phyloP scores from a whole-genome alignment of 495 filamentous ascomycete genomes.

The Penicillium pulvis region DNA sequence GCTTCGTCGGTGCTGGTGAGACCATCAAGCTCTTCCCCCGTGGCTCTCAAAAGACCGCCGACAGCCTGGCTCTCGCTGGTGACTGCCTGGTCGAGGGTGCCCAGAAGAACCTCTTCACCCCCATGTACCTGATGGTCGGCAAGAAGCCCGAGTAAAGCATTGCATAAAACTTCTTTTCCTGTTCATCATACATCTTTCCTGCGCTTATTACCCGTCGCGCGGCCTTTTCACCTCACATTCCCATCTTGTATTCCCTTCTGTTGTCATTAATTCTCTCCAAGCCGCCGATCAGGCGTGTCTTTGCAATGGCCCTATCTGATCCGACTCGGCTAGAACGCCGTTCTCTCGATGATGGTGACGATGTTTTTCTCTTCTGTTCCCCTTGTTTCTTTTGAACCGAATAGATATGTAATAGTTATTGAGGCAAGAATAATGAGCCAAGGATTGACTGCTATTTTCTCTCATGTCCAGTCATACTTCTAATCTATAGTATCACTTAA shows the following conservation, averaged over 20 bases:
- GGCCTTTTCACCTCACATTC: constrained; percentile 12
- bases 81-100: constrained; percentile 90
- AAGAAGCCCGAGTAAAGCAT: constrained; percentile 70
- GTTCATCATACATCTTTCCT: not conserved
- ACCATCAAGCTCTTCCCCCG: constrained; percentile 70
- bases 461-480: not conserved
- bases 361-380: constrained; percentile 22
- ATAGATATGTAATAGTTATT: constrained; percentile 38
- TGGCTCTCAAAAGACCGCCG: constrained; percentile 94
- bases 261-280: constrained; percentile 15
- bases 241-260: constrained; percentile 10
- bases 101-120: constrained; percentile 92
- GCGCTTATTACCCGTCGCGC: constrained; percentile 3
- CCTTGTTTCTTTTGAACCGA: constrained; percentile 22
- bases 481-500: not conserved
- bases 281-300: constrained; percentile 4
- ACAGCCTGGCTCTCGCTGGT: constrained; percentile 78
- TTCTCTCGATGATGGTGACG: constrained; percentile 13
- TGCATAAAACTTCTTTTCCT: constrained; percentile 7
- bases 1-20: constrained; percentile 79
- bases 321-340: constrained; percentile 6
- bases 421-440: constrained; percentile 37
- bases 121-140: constrained; percentile 98
- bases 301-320: not conserved
- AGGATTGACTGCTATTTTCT: constrained; percentile 11